phyloP scores from a whole-genome alignment of 805 yeast species.

The Yarrowia sp. region DNA sequence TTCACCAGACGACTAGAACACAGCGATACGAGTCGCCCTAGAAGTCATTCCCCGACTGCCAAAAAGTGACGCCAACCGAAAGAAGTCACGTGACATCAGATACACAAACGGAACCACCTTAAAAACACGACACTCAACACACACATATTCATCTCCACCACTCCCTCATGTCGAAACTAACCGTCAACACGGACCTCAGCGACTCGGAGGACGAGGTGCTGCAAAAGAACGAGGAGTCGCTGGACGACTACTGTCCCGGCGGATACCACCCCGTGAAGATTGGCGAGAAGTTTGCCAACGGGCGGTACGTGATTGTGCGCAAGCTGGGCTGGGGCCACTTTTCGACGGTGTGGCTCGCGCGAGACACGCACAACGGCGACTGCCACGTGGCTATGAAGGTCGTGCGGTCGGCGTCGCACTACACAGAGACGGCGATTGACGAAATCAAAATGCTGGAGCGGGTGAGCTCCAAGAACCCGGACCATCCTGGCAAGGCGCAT shows the following conservation, averaged over 20 bases:
- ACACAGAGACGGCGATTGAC: conserved; percentile 92
- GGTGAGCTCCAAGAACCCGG: conserved; percentile 63
- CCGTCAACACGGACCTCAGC: conserved; percentile 36
- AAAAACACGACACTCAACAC: neutral
- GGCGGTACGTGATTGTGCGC: conserved; percentile 78
- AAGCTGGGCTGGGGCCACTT: conserved; percentile 99
- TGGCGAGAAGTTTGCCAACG: conserved; percentile 82
- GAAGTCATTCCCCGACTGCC: too few species aligned
- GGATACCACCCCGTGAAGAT: conserved; percentile 95
- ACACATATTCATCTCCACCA: neutral
- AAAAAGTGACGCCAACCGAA: neutral
- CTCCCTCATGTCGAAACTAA: conserved; percentile 13
- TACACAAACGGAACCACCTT: too few species aligned
- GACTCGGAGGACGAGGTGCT: conserved; percentile 36
- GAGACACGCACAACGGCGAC: conserved; percentile 59
- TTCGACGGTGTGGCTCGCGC: conserved; percentile 93
- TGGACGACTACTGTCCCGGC: conserved; percentile 84
- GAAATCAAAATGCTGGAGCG: conserved; percentile 82
- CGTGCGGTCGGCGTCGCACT: conserved; percentile 88
- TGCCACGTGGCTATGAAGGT: conserved; percentile 92
- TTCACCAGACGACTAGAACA: neutral
- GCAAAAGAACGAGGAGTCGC: conserved; percentile 69
- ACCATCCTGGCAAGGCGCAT: conserved; percentile 82
- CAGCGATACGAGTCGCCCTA: too few species aligned
- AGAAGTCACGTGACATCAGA: too few species aligned